Base-by-base conservation (phyloP, 2,329 filamentous ascomycete genomes). In the Fusarium lyarnte region DNA sequence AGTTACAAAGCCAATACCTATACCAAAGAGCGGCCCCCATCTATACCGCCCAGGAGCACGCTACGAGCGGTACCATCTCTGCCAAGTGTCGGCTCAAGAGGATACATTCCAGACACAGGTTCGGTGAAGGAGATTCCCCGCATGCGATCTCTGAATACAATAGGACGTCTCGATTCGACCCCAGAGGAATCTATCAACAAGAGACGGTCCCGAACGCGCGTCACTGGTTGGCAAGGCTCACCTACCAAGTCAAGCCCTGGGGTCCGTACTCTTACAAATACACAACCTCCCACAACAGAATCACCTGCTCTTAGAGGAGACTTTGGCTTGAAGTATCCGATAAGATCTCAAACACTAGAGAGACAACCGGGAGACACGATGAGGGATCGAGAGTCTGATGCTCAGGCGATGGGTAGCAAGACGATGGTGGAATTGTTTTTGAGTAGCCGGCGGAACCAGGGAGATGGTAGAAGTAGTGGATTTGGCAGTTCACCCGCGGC, bases 361-460 rank as follows among this genome's bases (percentile, higher is more conserved):
- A 69, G 54, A 33, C 74, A 35, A 54, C 60, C 8, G 6, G 66
- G 21, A 17, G 52, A 33, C 23, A 41, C 11, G 23, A 14, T 19
- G 27, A 43, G 49, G 36, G 58, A 65, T 3, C 60, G 58, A 25
- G 72, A 77, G 11, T 63, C 70, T 61, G 79, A 82, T 42, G 76
- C 79, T 0, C 82, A 84, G 63, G 77, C 77, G 0, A 77, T 83
- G 66, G 85, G 85, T 5, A 86, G 86, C 72, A 84, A 84, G 76
- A 81, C 81, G 45, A 88, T 89, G 85, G 87, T 89, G 12, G 87
- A 89, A 58, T 65, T 85, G 53, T 89, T 89, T 74, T 79, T 89
- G 33, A 87, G 81, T 66, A 87, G 83, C 51, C 82, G 87, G 23
- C 82, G 84, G 21, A 84, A 78, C 67, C 81, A 82, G 17, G 82